A percentile compares a stretch with the other conserved stretches of the same genome.
Conservation (phyloP, 2,329 filamentous ascomycete genomes). For the Geoglossum cookeanum region DNA sequence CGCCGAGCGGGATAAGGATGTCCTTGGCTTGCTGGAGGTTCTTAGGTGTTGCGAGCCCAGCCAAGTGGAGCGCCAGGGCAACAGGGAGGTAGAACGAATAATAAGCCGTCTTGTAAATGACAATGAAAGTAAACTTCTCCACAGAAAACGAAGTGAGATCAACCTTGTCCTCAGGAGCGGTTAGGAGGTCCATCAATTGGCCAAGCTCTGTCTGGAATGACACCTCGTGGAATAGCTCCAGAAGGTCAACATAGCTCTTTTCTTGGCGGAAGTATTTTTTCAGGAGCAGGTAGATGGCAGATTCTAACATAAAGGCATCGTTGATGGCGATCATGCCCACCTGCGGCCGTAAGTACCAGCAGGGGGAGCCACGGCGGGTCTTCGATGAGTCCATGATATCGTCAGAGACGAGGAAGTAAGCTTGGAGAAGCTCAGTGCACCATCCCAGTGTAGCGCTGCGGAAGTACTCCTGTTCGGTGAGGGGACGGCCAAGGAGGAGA, state of each 20-base stretch:
- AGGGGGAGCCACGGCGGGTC: constrained; percentile 82
- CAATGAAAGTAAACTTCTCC: constrained; percentile 93
- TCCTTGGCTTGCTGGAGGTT: constrained; percentile 80
- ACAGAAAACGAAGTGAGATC: constrained; percentile 90
- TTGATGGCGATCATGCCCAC: constrained; percentile 97
- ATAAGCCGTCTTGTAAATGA: constrained; percentile 98
- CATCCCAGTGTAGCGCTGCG: constrained; percentile 75
- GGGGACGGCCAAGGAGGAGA: constrained; percentile 51
- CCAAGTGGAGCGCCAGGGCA: constrained; percentile 70
- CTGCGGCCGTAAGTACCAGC: constrained; percentile 82
- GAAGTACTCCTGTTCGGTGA: constrained; percentile 73
- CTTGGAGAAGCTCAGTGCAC: constrained; percentile 95
- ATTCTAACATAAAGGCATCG: constrained; percentile 90
- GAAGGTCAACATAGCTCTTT: constrained; percentile 69
- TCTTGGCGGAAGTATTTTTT: constrained; percentile 87
- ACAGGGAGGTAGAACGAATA: constrained; percentile 99
- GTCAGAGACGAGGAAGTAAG: constrained; percentile 95
- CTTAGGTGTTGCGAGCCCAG: constrained; percentile 64
- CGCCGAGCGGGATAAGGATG: constrained; percentile 89
- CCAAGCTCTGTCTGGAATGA: constrained; percentile 90
- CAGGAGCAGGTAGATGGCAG: constrained; percentile 73
- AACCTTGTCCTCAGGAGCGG: constrained; percentile 82
- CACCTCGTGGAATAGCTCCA: constrained; percentile 93
- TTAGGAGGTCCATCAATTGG: constrained; percentile 85
- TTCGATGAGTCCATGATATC: constrained; percentile 97